Evolutionary conservation across 2,329 filamentous ascomycete genomes (phyloP).

Genomic region (Pseudocercospora pini-densiflorae): DNA sequence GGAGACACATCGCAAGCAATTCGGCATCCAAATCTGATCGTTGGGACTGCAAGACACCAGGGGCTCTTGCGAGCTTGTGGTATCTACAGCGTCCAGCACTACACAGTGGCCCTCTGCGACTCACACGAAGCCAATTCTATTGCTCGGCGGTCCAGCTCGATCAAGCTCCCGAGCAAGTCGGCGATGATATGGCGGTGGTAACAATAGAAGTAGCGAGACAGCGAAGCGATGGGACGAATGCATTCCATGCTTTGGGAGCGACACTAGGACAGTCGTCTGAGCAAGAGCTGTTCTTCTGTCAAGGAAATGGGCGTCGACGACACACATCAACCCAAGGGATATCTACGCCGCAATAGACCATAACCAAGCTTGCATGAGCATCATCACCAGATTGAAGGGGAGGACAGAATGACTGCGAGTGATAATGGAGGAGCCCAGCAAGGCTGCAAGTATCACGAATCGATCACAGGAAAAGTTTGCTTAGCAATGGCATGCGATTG

Average conservation of each 20-base stretch:
- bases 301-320: too few relatives aligned
- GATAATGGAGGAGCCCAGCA: background rate
- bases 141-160: background rate
- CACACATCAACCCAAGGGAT: background rate
- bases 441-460: background rate
- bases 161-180: background rate
- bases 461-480: background rate
- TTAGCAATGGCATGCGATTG: too few relatives aligned
- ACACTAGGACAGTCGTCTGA: background rate
- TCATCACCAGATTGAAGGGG: background rate
- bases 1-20: too few relatives aligned
- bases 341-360: background rate
- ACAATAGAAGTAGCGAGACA: background rate
- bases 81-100: too few relatives aligned
- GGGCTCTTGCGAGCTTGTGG: too few relatives aligned
- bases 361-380: background rate
- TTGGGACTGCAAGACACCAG: too few relatives aligned
- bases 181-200: background rate
- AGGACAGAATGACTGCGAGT: background rate
- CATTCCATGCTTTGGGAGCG: background rate
- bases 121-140: background rate
- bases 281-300: background rate
- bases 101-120: background rate
- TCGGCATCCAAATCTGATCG: background rate
- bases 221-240: background rate